phyloP scores from a whole-genome alignment of 1,139 yeast genomes.

The Scheffersomyces quercinus region DNA sequence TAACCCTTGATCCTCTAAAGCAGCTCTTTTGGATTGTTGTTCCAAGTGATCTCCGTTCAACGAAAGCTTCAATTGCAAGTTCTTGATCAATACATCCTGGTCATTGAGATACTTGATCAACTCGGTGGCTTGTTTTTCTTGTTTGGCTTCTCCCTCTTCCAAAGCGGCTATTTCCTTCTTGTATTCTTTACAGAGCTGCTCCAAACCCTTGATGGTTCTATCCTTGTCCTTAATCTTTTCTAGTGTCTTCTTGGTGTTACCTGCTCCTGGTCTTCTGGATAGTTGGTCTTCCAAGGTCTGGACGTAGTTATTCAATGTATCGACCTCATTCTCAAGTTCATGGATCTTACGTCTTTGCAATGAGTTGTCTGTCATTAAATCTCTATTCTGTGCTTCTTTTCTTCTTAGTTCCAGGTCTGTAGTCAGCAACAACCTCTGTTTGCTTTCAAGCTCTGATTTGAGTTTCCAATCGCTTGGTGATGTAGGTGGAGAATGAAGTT shows the following conservation, averaged over 20 bases:
- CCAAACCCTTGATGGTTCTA: constrained; percentile 19
- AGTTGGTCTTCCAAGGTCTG: constrained; percentile 22
- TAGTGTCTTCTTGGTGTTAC: constrained; percentile 6
- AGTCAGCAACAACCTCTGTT: constrained; percentile 2
- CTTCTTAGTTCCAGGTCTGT: background rate
- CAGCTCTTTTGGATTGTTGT: constrained; percentile 4
- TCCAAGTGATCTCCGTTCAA: constrained; percentile 7
- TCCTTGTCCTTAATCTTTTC: constrained; percentile 21
- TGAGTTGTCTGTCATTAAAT: constrained; percentile 6
- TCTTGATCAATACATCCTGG: constrained; percentile 25
- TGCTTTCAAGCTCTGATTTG: background rate
- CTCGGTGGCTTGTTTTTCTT: constrained; percentile 11
- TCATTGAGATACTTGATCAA: constrained; percentile 17
- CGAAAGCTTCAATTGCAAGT: constrained; percentile 21
- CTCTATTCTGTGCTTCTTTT: constrained; percentile 10
- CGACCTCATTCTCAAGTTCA: constrained; percentile 20
- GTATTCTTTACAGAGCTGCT: constrained; percentile 25
- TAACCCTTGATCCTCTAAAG: background rate
- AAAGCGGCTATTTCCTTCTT: constrained; percentile 19
- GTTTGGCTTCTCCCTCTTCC: constrained; percentile 13
- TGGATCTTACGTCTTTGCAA: constrained; percentile 11
- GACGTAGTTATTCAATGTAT: constrained; percentile 19
- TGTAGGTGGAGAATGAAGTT: constrained; percentile 1
- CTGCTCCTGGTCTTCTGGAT: constrained; percentile 6
- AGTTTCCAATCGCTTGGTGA: background rate